Percentiles rank a stretch among this genome's conserved stretches.
Conservation (phyloP, 2,329 filamentous ascomycete genomes). For the Ophiocordyceps unilateralis region DNA sequence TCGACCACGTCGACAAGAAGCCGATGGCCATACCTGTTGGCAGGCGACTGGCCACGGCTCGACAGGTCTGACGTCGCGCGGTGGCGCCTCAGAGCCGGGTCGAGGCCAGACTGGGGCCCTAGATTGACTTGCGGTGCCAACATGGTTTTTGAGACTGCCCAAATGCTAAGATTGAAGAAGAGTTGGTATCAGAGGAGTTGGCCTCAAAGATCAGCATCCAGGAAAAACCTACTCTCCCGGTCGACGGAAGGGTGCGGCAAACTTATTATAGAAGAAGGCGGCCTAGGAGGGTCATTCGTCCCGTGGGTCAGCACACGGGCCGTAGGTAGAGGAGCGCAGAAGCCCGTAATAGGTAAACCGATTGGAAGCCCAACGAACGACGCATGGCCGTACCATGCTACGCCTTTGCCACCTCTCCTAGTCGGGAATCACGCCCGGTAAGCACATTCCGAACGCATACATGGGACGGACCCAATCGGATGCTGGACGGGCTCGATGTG, state of each 20-base stretch:
- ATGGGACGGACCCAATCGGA: too few species aligned
- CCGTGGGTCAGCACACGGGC: too few species aligned
- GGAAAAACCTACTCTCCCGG: too few species aligned
- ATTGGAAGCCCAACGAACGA: too few species aligned
- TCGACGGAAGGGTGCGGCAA: neutral
- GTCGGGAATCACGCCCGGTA: too few species aligned
- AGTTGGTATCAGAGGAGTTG: too few species aligned
- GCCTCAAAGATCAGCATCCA: too few species aligned
- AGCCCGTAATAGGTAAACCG: too few species aligned
- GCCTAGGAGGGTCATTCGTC: neutral
- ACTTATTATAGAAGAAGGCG: neutral
- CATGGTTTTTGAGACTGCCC: slow-evolving; percentile 37
- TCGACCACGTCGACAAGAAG: slow-evolving; percentile 9
- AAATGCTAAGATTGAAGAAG: too few species aligned
- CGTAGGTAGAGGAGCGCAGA: too few species aligned
- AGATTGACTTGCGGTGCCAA: slow-evolving; percentile 31
- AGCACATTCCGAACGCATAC: neutral
- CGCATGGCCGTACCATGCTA: neutral
- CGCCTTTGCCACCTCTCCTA: too few species aligned
- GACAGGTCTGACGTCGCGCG: neutral
- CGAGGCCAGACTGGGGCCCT: neutral
- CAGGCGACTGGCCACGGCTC: neutral
- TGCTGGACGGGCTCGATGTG: too few species aligned
- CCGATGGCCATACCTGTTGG: neutral
- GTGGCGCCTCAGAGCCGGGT: neutral